Evolutionary conservation across 306 rosid species (phyloP).

Genomic region (Sicyos baderoa): DNA sequence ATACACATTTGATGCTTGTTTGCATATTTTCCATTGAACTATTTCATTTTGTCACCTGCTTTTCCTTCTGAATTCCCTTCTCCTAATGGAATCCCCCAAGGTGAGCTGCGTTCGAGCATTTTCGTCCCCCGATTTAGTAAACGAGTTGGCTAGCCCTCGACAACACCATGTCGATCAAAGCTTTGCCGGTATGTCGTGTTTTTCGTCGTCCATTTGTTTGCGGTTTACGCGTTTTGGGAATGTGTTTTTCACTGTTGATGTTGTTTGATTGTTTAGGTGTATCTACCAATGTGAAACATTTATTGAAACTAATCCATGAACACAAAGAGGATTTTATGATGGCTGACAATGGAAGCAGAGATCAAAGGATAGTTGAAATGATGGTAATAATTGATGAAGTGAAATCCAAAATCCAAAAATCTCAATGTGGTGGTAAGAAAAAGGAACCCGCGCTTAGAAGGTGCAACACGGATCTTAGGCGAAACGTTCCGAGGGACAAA

Average conservation of each 20-base stretch:
- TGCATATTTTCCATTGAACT: too few relatives aligned
- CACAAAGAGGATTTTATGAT: constrained; percentile 48
- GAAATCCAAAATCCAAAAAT: constrained; percentile 49
- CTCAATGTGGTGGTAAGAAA: constrained; percentile 34
- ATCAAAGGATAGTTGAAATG: constrained; percentile 77
- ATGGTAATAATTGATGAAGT: constrained; percentile 58
- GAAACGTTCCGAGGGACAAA: constrained; percentile 46
- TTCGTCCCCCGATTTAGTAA: neutral
- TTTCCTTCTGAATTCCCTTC: neutral
- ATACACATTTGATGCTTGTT: neutral
- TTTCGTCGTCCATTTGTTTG: neutral
- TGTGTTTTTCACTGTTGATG: neutral
- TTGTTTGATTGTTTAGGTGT: constrained; percentile 35
- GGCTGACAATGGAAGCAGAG: constrained; percentile 47
- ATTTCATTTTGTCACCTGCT: too few relatives aligned
- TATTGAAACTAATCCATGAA: constrained; percentile 68
- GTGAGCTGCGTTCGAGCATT: constrained; percentile 41
- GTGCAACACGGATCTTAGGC: constrained; percentile 65
- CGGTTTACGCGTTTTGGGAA: neutral
- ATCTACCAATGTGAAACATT: constrained; percentile 50
- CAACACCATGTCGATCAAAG: constrained; percentile 25
- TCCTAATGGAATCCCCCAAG: constrained; percentile 12
- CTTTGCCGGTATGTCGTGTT: constrained; percentile 47
- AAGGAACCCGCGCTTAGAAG: constrained; percentile 54
- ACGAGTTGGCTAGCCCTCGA: constrained; percentile 31